phyloP scores from a whole-genome alignment of 257 asterid species.

The Gentiana straminea region DNA sequence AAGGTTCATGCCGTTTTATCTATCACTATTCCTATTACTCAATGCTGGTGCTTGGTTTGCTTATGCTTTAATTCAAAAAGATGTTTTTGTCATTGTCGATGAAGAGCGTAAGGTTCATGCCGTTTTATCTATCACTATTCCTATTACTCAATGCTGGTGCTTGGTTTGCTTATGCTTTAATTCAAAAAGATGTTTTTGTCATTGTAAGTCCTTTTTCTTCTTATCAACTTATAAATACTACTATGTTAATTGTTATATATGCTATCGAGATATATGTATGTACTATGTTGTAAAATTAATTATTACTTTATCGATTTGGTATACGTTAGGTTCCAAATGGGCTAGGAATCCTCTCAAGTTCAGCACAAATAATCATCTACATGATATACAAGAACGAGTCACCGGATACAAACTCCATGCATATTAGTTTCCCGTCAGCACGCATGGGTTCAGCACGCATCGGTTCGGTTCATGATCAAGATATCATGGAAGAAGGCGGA shows the following conservation, averaged over 20 bases:
- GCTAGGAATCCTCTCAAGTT: conserved; percentile 8
- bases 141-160: conserved; percentile 14
- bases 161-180: conserved; percentile 11
- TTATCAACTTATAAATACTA: no score
- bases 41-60: conserved; percentile 16
- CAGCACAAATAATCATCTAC: conserved; percentile 10
- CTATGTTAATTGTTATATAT: no score
- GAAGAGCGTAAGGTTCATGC: conserved; percentile 13
- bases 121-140: conserved; percentile 11
- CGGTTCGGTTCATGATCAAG: not conserved
- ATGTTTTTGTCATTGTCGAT: conserved; percentile 5
- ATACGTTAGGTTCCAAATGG: conserved; percentile 9
- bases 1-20: conserved; percentile 12
- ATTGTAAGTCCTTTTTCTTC: not conserved
- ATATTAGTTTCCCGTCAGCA: not conserved
- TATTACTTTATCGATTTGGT: not conserved
- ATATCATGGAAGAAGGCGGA: not conserved
- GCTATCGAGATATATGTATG: no score
- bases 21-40: conserved; percentile 10
- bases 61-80: conserved; percentile 6
- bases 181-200: conserved; percentile 1
- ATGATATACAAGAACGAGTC: conserved; percentile 7
- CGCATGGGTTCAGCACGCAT: not conserved
- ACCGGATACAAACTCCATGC: not conserved
- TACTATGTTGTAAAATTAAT: no score